Conservation (phyloP, 2,329 filamentous ascomycete species). For the Knufia fluminis region DNA sequence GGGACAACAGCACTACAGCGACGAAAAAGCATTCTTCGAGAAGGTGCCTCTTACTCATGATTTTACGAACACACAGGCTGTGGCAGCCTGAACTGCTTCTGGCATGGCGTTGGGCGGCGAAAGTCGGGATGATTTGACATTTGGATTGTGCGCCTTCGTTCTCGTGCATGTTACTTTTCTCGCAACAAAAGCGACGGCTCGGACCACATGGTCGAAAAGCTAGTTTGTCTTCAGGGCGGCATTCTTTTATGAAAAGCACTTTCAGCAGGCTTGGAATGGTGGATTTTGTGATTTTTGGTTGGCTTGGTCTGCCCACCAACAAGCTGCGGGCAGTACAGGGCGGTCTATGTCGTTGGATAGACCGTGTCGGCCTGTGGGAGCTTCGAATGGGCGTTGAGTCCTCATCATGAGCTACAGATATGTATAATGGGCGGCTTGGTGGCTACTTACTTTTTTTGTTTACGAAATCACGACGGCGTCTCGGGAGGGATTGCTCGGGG, state of each 20-base stretch:
- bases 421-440: slow-evolving; percentile 5
- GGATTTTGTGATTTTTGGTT: not conserved
- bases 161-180: not conserved
- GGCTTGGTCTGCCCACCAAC: not conserved
- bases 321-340: not conserved
- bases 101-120: not conserved
- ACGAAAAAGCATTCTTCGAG: slow-evolving; percentile 7
- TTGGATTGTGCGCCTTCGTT: not conserved
- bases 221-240: not conserved
- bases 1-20: slow-evolving; percentile 6
- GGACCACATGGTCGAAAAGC: not conserved
- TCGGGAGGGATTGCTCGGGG: not conserved
- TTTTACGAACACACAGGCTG: slow-evolving; percentile 7
- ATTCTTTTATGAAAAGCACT: slow-evolving; percentile 3
- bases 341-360: not conserved
- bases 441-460: not conserved
- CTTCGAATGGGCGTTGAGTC: not conserved
- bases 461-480: slow-evolving; percentile 5
- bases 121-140: not conserved
- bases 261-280: not conserved
- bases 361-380: not conserved
- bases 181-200: not conserved
- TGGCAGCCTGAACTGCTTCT: slow-evolving; percentile 6
- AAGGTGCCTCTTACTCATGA: slow-evolving; percentile 9
- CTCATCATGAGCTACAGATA: not conserved